Base-by-base conservation (phyloP, 192 early-diverging fungal species). In the Umbelopsis isabellina region DNA sequence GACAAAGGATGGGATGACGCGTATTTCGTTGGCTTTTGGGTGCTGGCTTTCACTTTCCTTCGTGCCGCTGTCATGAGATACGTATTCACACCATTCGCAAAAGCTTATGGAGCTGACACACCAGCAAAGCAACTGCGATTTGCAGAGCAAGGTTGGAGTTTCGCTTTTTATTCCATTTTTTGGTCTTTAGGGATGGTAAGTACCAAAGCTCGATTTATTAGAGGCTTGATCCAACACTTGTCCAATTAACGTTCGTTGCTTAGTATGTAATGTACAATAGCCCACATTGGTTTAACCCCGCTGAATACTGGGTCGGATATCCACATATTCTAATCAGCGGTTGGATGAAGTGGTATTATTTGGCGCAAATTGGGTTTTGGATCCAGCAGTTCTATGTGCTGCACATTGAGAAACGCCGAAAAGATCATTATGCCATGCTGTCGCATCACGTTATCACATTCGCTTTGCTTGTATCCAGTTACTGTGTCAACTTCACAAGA, bases 381-480 rank as follows among this genome's bases (percentile, higher is more conserved):
- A 68, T 93, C 51, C 92, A 93, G 74, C 92, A 93, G 80, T 73
- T 90, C 45, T 92, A 90, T 77, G 89, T 89, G 11, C 66, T 93
- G 61, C 77, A 91, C 69, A 83, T 90, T 22, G 90, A 93, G 46
- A 88, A 92, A 80, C 82, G 79, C 33, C 86, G 92, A 76, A 91
- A 91, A 77, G 90, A 93, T 75, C 88, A 87, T 79, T 50, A 76
- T 37, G 89, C 83, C 67, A 92, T 92, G 91, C 52, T 87, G 44
- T 65, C 85, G 10, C 93, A 95, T 78, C 92, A 95, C 74, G 75
- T 91, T 25, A 88, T 95, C 20, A 94, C 93, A 18, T 87, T 86
- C 58, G 79, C 82, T 0, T 76, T 95, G 23, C 78, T 94, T 27
- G 83, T 82, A 49, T 74, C 81, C 64, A 90, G 88, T 13, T 89